Conservation (phyloP, 306 rosid species). For the peach (Prunus persica) region DNA sequence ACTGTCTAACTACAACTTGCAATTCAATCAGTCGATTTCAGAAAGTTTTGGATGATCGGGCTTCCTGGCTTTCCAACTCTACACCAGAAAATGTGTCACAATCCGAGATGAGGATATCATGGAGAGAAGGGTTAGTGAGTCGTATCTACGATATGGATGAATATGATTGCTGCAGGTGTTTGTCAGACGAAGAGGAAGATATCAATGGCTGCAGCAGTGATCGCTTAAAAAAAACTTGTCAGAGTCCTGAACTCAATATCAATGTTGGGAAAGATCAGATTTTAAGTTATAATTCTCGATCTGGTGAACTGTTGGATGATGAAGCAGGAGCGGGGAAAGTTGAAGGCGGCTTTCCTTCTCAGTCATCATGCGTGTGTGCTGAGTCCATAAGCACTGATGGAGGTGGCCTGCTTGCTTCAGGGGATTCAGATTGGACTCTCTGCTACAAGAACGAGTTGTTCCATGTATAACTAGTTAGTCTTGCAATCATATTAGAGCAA, state of each 20-base stretch:
- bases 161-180: slow-evolving; percentile 68
- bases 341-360: slow-evolving; percentile 26
- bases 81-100: slow-evolving; percentile 43
- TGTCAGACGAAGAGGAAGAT: slow-evolving; percentile 76
- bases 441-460: slow-evolving; percentile 55
- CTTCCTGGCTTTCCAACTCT: slow-evolving; percentile 51
- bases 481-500: slow-evolving; percentile 11
- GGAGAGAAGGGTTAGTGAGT: slow-evolving; percentile 70
- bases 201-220: slow-evolving; percentile 26
- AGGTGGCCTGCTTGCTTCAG: slow-evolving; percentile 61
- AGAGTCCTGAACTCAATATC: slow-evolving; percentile 30
- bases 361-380: slow-evolving; percentile 32
- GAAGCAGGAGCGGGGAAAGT: slow-evolving; percentile 30
- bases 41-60: slow-evolving; percentile 41
- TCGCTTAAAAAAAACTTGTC: slow-evolving; percentile 15
- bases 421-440: slow-evolving; percentile 64
- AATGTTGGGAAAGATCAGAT: slow-evolving; percentile 26
- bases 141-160: slow-evolving; percentile 60
- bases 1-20: slow-evolving; percentile 45
- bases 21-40: slow-evolving; percentile 57
- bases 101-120: slow-evolving; percentile 68
- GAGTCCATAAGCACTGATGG: slow-evolving; percentile 74
- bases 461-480: slow-evolving; percentile 30
- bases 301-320: slow-evolving; percentile 23
- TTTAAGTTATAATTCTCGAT: slow-evolving; percentile 15